Base-by-base conservation (phyloP, 306 rosid species). In the Biancaea sappan region DNA sequence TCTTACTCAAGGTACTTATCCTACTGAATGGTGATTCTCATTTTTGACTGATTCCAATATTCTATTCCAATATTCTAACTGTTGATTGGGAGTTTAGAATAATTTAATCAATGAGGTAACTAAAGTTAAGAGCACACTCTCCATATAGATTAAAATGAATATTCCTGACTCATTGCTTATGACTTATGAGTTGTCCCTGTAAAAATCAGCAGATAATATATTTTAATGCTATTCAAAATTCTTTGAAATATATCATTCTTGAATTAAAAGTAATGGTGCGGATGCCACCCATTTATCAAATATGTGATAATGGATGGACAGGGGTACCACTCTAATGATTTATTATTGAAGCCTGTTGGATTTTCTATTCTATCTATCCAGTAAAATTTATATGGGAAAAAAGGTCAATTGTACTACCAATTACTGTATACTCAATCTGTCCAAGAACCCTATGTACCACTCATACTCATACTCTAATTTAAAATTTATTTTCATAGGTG, bases 1-100 rank as follows among this genome's bases (percentile, higher is more conserved):
- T 83, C 98, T 94, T 80, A 87, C 98, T 80, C 97, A 94, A 92
- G 97, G 97, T 91, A 72, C 31, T 57, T 78, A 21, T 47, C 66
- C 62, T 81, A 80, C 77, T 63, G 71, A 13, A 53, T 62, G 28
- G 10, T 64, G n/a, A 16, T 52, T 41, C 76, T 43, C 41, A 48
- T 65, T 61, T 80, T 8, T 76, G 69, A 24, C 44, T 59, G 41
- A 50, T 66, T 40, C 13, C n/a, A 75, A 19, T 8, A 50, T 72
- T 13, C n/a, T 56, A 25, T 35, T 56, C 14, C 25, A 35, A 25
- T 1, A 9, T 7, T 38, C 44, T 38, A 38, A 38, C 44, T 1
- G 8, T 38, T 38, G 44, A 35, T 35, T 56, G 19, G 35, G 26
- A 25, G 8, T 56, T 26, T 56, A 16, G 19, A 15, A 7, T 15